Evolutionary conservation across 495 filamentous ascomycete genomes (phyloP).

Genomic region (Symbiotaphrina buchneri): DNA sequence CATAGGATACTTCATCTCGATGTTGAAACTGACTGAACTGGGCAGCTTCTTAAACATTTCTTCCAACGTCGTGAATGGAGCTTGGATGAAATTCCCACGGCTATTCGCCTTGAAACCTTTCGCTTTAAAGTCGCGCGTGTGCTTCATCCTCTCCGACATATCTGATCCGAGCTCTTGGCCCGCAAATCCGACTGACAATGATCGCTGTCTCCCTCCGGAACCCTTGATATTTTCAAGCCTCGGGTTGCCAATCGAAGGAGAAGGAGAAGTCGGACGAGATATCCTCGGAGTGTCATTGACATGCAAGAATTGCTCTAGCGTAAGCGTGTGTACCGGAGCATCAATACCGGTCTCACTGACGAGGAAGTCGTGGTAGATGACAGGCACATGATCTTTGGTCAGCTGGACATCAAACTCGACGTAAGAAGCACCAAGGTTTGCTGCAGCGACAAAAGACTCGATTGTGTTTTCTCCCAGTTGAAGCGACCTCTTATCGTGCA

Average conservation of each 20-base stretch:
- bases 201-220: constrained; percentile 18
- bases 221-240: constrained; percentile 6
- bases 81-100: constrained; percentile 81
- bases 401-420: constrained; percentile 92
- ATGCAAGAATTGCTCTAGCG: constrained; percentile 83
- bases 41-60: constrained; percentile 78
- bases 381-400: constrained; percentile 94
- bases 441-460: constrained; percentile 86
- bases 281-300: constrained; percentile 35
- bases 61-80: constrained; percentile 82
- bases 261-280: constrained; percentile 24
- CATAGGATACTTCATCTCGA: constrained; percentile 99
- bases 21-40: constrained; percentile 74
- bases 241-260: constrained; percentile 8
- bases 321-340: constrained; percentile 86
- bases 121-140: constrained; percentile 82
- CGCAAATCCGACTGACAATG: constrained; percentile 26
- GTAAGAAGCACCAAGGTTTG: constrained; percentile 68
- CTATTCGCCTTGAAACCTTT: constrained; percentile 92
- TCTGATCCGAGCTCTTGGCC: constrained; percentile 20
- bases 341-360: constrained; percentile 98
- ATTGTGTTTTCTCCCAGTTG: constrained; percentile 94
- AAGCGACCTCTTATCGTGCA: constrained; percentile 53
- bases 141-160: constrained; percentile 82
- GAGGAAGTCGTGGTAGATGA: constrained; percentile 98